Conservation (phyloP, 2,329 filamentous ascomycete species). For the Aspergillus sp. region DNA sequence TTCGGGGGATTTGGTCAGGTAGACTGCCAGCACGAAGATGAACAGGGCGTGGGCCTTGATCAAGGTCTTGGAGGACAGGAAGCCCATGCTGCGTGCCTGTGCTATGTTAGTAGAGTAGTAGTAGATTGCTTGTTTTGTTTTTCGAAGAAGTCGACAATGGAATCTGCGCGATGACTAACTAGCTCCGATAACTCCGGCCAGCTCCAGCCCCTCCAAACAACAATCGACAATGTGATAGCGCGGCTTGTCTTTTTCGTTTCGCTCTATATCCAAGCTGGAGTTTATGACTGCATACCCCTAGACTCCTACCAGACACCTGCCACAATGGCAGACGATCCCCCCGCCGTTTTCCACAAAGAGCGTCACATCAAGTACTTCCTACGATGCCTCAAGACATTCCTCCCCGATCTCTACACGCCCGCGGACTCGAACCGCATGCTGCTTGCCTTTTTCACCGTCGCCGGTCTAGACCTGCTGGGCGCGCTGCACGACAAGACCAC, state of each 20-base stretch:
- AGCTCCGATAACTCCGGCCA: not conserved
- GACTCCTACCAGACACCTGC: too few relatives aligned
- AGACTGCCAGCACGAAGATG: constrained; percentile 73
- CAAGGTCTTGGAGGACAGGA: constrained; percentile 71
- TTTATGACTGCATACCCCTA: too few relatives aligned
- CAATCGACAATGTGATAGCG: too few relatives aligned
- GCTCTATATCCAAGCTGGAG: too few relatives aligned
- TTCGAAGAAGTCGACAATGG: too few relatives aligned
- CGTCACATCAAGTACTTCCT: constrained; percentile 87
- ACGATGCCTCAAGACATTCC: constrained; percentile 69
- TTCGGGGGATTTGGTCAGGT: constrained; percentile 66
- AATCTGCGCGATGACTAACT: too few relatives aligned
- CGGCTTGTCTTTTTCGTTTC: too few relatives aligned
- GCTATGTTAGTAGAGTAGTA: not conserved
- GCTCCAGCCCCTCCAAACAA: not conserved
- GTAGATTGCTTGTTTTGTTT: not conserved
- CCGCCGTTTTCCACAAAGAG: constrained; percentile 37
- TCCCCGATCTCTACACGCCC: constrained; percentile 74
- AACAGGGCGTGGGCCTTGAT: constrained; percentile 75
- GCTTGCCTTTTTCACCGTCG: constrained; percentile 80
- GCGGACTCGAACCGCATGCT: constrained; percentile 88
- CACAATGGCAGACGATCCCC: constrained; percentile 19
- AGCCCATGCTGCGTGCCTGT: constrained; percentile 51
- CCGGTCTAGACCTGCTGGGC: constrained; percentile 72
- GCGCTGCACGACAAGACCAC: constrained; percentile 49